Evolutionary conservation across 2,329 filamentous ascomycete genomes (phyloP), one percentile per base, ranked within the genome.

Genomic region (Colletotrichum plurivorum): DNA sequence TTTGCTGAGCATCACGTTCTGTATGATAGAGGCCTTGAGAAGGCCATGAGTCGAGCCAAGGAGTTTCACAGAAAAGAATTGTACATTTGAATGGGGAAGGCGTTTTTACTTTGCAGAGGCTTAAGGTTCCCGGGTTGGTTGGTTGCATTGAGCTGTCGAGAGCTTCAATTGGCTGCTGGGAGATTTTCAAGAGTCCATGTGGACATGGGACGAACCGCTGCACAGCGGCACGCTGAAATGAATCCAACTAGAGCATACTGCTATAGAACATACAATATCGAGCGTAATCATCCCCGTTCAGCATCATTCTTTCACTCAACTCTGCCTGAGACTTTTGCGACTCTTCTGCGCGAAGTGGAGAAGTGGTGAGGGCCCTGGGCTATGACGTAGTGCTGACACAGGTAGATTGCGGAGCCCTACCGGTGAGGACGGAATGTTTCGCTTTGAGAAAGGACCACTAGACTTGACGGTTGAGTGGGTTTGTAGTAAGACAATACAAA

Each of bases 321-420:
- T 43, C 6, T 3, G 4, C 48, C 41, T 16, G 6, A 51, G 1
- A 12, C 18, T 25, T 49, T 25, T 36, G n/a, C 25, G 8, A 15
- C 12, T 18, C 56, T 15, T 43, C 6, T 22, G n/a, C 8, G 18
- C 18, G 25, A 2, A 54, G 39, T 12, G 41, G 46, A 36, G 36
- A 4, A 54, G 39, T 12, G 41, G 46, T 46, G 9, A n/a, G 20
- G 41, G 27, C 25, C 18, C 25, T n/a, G 27, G 27, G 31, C 16
- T 7, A 57, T 68, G 65, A 68, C 65, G 65, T 68, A 58, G 46
- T 65, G 65, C 31, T 43, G 60, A 48, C 15, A 20, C 53, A 10
- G 46, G 48, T 57, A 48, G 46, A 46, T 54, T 64, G 53, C 63
- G 65, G 65, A 54, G 45, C 65, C 61, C 39, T 60, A 25, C 36